These are phyloP conservation scores for Nemania bipapillata DNA, from an alignment of 2,329 filamentous ascomycete genomes.

Conservation along the genomic window DNA sequence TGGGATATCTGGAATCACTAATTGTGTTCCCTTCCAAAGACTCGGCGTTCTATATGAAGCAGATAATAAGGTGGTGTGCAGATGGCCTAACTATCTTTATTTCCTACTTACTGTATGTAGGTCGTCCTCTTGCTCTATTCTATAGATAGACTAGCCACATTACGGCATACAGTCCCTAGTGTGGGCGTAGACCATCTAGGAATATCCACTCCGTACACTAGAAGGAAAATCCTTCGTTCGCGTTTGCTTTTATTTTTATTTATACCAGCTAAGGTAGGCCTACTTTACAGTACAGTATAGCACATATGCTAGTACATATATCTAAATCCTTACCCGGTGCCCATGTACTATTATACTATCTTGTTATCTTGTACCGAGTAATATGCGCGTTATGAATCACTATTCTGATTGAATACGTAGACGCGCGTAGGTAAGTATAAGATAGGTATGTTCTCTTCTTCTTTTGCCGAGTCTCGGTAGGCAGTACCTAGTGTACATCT, in stretches of 20 bases:
- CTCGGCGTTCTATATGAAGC: no score
- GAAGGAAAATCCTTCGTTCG: background rate
- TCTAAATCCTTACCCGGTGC: no score
- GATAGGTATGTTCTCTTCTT: background rate
- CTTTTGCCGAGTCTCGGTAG: background rate
- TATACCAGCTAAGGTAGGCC: background rate
- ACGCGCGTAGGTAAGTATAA: background rate
- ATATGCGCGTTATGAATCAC: no score
- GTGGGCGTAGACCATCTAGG: background rate
- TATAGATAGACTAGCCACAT: background rate
- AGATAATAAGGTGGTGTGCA: no score
- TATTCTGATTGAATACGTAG: no score
- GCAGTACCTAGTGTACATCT: background rate
- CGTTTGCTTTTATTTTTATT: background rate
- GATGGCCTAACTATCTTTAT: no score
- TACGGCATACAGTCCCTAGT: background rate
- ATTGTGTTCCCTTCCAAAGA: background rate
- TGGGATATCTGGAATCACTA: background rate
- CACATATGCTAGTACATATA: no score
- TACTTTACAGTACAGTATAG: background rate
- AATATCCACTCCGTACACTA: background rate
- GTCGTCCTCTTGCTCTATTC: background rate
- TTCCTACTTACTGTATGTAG: background rate
- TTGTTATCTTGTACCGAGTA: no score
- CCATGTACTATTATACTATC: no score